Evolutionary conservation across 202 grass and related monocot genomes (phyloP).

Genomic region (Panicum hallii): DNA sequence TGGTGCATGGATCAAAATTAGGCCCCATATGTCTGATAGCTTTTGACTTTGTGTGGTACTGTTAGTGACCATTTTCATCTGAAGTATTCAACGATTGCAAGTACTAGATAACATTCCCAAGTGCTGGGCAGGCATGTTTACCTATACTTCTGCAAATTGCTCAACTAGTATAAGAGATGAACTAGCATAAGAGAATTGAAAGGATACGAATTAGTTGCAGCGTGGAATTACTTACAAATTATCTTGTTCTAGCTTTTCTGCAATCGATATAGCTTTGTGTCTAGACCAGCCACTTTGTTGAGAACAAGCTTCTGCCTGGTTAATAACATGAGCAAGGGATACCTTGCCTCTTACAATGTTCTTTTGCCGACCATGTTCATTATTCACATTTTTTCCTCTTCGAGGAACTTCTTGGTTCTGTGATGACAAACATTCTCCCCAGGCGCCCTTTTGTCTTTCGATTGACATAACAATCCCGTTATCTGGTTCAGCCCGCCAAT

Average conservation of each 20-base stretch:
- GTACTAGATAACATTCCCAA: not conserved
- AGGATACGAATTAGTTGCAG: slow-evolving; percentile 14
- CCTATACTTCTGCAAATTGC: not conserved
- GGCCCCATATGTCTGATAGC: not conserved
- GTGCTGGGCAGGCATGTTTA: not conserved
- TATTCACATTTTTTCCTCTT: slow-evolving; percentile 49
- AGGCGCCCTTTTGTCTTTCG: slow-evolving; percentile 43
- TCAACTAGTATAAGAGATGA: slow-evolving; percentile 1
- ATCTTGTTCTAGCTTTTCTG: slow-evolving; percentile 90
- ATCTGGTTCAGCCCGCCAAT: slow-evolving; percentile 42
- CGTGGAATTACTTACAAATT: slow-evolving; percentile 77
- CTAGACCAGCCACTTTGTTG: slow-evolving; percentile 70
- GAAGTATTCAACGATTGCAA: not conserved
- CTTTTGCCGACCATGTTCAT: slow-evolving; percentile 47
- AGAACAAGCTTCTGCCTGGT: slow-evolving; percentile 63
- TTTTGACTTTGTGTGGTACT: not conserved
- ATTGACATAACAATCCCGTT: slow-evolving; percentile 28
- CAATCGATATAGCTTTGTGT: slow-evolving; percentile 71
- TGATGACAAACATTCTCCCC: slow-evolving; percentile 60
- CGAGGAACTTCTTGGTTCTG: slow-evolving; percentile 54
- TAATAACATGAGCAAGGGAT: slow-evolving; percentile 77
- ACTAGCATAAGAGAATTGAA: not conserved
- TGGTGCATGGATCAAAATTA: slow-evolving; percentile 2
- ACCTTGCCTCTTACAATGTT: slow-evolving; percentile 68
- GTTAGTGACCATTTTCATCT: slow-evolving; percentile 3